These are phyloP conservation scores for Geranium brycei DNA, from an alignment of 345 rosid species.

Conservation along the genomic window DNA sequence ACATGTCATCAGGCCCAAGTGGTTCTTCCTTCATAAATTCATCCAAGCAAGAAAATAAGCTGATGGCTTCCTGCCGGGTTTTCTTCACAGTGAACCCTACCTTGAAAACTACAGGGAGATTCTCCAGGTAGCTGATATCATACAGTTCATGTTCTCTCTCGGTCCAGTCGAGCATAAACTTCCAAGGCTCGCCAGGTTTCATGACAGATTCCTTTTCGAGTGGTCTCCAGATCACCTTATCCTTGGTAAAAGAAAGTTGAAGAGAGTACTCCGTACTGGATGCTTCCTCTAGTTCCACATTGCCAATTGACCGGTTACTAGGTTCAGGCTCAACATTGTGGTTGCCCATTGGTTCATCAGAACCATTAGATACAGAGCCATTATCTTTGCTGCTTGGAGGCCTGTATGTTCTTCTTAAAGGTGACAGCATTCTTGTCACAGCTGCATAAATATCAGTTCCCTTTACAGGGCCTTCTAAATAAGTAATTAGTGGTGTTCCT, in stretches of 20 bases:
- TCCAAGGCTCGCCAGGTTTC: conserved; percentile 32
- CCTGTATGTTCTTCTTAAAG: conserved; percentile 42
- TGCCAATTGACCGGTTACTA: conserved; percentile 20
- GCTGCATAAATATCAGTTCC: conserved; percentile 50
- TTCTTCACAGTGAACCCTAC: conserved; percentile 49
- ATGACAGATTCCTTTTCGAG: conserved; percentile 35
- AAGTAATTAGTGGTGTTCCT: conserved; percentile 65
- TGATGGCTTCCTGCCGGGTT: conserved; percentile 65
- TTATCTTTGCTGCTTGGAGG: conserved; percentile 40
- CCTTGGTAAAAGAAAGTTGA: conserved; percentile 34
- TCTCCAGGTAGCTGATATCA: conserved; percentile 61
- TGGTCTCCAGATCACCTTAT: conserved; percentile 25
- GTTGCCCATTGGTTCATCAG: conserved; percentile 33
- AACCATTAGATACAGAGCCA: conserved; percentile 29
- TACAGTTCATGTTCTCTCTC: conserved; percentile 45
- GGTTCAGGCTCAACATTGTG: conserved; percentile 18
- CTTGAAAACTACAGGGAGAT: conserved; percentile 66
- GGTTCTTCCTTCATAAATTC: conserved; percentile 92
- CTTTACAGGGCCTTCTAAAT: conserved; percentile 36
- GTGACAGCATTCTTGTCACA: conserved; percentile 41
- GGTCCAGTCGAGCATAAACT: conserved; percentile 57
- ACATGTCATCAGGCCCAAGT: conserved; percentile 89
- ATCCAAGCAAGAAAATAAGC: conserved; percentile 88
- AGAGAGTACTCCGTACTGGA: conserved; percentile 23
- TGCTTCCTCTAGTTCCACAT: conserved; percentile 26